Conservation (phyloP, 305 asterid species). For the Fraxinus dipetala region DNA sequence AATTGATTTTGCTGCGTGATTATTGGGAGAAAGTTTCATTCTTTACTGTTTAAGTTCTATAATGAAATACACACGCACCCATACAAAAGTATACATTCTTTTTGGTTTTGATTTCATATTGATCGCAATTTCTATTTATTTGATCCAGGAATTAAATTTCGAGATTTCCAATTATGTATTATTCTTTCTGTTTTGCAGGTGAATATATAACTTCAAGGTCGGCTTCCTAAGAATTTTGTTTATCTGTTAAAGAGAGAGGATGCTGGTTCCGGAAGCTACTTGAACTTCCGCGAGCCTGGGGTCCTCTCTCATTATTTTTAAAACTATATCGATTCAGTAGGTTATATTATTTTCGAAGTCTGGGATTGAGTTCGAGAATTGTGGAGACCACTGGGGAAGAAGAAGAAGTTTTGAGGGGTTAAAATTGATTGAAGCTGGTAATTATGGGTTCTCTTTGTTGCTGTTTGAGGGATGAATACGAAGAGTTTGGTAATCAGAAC, state of each 20-base stretch:
- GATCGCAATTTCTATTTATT: background rate
- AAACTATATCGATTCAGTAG: background rate
- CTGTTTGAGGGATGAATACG: slow-evolving; percentile 76
- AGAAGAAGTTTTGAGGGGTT: slow-evolving; percentile 18
- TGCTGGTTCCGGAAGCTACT: slow-evolving; percentile 47
- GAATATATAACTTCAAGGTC: slow-evolving; percentile 4
- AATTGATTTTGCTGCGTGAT: background rate
- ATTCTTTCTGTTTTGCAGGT: slow-evolving; percentile 24
- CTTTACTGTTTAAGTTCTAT: background rate
- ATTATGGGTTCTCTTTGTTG: slow-evolving; percentile 87
- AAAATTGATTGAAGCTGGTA: slow-evolving; percentile 22
- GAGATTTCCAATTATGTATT: slow-evolving; percentile 5
- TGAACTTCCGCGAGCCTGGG: slow-evolving; percentile 43
- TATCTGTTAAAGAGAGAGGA: slow-evolving; percentile 47
- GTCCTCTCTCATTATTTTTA: slow-evolving; percentile 47
- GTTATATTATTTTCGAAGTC: slow-evolving; percentile 8
- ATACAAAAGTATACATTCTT: background rate
- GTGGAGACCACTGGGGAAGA: slow-evolving; percentile 20
- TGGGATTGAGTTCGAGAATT: slow-evolving; percentile 18
- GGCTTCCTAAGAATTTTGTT: slow-evolving; percentile 13
- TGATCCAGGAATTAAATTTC: slow-evolving; percentile 1
- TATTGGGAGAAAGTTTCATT: background rate
- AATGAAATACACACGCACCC: background rate
- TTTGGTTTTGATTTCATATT: background rate
- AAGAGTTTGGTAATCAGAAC: slow-evolving; percentile 63